Base-by-base conservation (phyloP, 2,329 filamentous ascomycete genomes). In the Penicillium verrucosum region DNA sequence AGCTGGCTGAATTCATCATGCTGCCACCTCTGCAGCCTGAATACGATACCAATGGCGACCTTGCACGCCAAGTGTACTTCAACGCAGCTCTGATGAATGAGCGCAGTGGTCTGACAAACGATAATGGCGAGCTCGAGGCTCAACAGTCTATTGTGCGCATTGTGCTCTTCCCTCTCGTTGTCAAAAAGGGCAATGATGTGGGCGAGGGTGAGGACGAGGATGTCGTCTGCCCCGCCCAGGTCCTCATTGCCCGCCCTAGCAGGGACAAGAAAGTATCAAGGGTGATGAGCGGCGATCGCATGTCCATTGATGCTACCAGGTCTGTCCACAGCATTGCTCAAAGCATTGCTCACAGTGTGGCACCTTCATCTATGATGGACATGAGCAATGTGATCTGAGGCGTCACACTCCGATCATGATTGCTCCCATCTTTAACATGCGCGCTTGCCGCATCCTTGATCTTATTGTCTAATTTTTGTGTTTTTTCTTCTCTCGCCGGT, bases 1-100 rank as follows among this genome's bases (percentile, higher is more conserved):
- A 99, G 74, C 87, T 91, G 58, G 92, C 94, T 37, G 94, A 97
- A 78, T 99, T 96, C 79, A 94, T 96, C 80, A 99, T 99, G 93
- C 86, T 97, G 18, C 93, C 94, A 29, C 94, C 94, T 5, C 81
- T 96, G 54, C 90, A 94, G 74, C 94, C 94, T 23, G 92, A 97
- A 74, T 97, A 96, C 75, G 92, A 97, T 74, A 88, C 87, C 66
- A 91, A 94, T 61, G 94, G 94, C 65, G 93, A 97, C 69, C 84
- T 99, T 9, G 83, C 88, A 16, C 89, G 90, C 53, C 93, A 92
- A 55, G 90, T 97, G 10, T 83, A 86, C 58, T 99, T 99, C 84
- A 96, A 96, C 69, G 89, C 93, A 1, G 85, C 89, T 32, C 84
- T 96, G 68, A 97, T 99, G 93, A 95, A 94, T 69, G 93, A 97